Evolutionary conservation across 306 rosid genomes (phyloP).

Genomic region (Corylus avellana): DNA sequence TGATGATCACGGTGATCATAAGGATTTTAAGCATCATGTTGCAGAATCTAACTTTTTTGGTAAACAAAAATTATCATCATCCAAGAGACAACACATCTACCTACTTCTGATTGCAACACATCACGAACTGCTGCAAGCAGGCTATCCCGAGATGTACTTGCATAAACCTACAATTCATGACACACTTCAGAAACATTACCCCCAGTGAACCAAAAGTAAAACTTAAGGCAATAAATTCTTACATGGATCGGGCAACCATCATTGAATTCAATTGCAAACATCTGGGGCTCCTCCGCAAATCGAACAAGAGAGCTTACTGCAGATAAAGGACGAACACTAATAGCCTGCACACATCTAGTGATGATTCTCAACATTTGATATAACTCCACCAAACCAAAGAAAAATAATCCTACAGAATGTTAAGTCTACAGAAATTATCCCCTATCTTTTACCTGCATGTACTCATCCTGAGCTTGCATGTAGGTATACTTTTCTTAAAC

Average conservation of each 20-base stretch:
- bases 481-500: not conserved
- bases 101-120: constrained; percentile 93
- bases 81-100: constrained; percentile 58
- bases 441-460: not conserved
- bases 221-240: constrained; percentile 40
- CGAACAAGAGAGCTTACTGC: constrained; percentile 90
- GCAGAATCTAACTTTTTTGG: constrained; percentile 13
- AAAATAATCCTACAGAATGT: constrained; percentile 3
- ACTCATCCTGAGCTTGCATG: not conserved
- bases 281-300: constrained; percentile 98
- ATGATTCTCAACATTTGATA: constrained; percentile 64
- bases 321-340: constrained; percentile 95
- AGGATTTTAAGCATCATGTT: constrained; percentile 2
- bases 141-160: constrained; percentile 98
- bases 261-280: constrained; percentile 97
- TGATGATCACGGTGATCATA: not conserved
- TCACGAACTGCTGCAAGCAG: constrained; percentile 95
- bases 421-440: not conserved
- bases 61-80: constrained; percentile 33
- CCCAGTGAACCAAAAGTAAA: constrained; percentile 18
- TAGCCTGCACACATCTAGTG: constrained; percentile 98
- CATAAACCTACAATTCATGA: constrained; percentile 73
- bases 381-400: constrained; percentile 29
- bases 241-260: constrained; percentile 98
- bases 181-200: constrained; percentile 46